A percentile compares a stretch with the other conserved stretches of the same genome.
Conservation (phyloP, 2,329 filamentous ascomycete genomes). For the Cordyceps fumosorosea region DNA sequence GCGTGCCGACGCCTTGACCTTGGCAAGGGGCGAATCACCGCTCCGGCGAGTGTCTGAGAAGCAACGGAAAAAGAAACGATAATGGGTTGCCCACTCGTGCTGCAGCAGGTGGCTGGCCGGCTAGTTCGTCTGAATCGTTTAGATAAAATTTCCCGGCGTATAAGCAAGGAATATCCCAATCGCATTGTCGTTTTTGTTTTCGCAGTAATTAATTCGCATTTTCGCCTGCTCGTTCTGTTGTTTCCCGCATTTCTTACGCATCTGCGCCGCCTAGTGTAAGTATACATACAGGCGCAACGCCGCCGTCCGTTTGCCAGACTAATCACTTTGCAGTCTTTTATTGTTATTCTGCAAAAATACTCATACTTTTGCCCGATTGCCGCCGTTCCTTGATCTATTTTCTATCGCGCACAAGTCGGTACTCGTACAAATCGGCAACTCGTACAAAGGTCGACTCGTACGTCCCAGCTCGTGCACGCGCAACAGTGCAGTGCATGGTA, state of each 20-base stretch:
- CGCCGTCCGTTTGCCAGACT: background rate
- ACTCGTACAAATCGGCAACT: background rate
- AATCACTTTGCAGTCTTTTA: background rate
- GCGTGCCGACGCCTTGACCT: constrained; percentile 12
- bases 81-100: background rate
- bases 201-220: background rate
- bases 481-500: background rate
- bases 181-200: background rate
- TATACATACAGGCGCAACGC: background rate
- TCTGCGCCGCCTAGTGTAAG: constrained; percentile 1
- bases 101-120: constrained; percentile 1
- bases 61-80: constrained; percentile 12
- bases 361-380: background rate
- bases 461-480: background rate
- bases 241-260: constrained; percentile 3
- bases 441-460: background rate
- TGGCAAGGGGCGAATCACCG: constrained; percentile 12
- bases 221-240: background rate
- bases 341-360: background rate
- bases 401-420: background rate
- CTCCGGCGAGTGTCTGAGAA: constrained; percentile 13
- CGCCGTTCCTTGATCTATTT: background rate
- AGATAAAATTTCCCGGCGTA: constrained; percentile 1
- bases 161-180: constrained; percentile 9
- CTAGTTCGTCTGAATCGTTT: constrained; percentile 4